A percentile compares a stretch with the other conserved stretches of the same genome.
Conservation (phyloP, 257 asterid genomes). For the Solanum microdontum region DNA sequence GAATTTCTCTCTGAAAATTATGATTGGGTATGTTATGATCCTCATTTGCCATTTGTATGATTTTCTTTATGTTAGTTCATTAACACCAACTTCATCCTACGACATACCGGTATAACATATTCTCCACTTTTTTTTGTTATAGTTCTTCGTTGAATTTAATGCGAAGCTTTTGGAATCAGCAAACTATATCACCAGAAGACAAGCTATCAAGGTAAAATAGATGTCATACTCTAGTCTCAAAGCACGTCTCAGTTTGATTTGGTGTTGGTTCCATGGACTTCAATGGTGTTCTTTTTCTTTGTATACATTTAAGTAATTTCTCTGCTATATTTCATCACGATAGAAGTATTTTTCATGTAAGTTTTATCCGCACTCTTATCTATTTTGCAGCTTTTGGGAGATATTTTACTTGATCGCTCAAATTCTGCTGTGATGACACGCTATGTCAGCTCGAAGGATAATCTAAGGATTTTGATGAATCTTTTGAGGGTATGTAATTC, state of each 20-base stretch:
- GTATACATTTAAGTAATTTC: background rate
- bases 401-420: conserved; percentile 77
- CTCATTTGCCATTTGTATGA: background rate
- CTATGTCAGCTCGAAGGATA: conserved; percentile 64
- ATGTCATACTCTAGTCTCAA: background rate
- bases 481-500: conserved; percentile 60
- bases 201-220: conserved; percentile 61
- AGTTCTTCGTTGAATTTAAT: conserved; percentile 86
- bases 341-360: background rate
- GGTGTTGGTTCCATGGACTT: background rate
- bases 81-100: background rate
- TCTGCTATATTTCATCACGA: background rate
- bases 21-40: conserved; percentile 46
- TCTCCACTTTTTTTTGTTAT: background rate
- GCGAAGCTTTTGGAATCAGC: conserved; percentile 70
- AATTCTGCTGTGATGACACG: conserved; percentile 69
- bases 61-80: background rate
- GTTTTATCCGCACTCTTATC: background rate
- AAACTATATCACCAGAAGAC: conserved; percentile 84
- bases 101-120: background rate
- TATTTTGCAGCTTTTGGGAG: conserved; percentile 70
- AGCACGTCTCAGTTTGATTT: background rate
- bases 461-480: conserved; percentile 50
- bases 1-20: conserved; percentile 57
- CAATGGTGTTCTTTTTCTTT: background rate